Evolutionary conservation across 2,329 filamentous ascomycete species (phyloP).

Genomic region (Trichoderma lentiforme): DNA sequence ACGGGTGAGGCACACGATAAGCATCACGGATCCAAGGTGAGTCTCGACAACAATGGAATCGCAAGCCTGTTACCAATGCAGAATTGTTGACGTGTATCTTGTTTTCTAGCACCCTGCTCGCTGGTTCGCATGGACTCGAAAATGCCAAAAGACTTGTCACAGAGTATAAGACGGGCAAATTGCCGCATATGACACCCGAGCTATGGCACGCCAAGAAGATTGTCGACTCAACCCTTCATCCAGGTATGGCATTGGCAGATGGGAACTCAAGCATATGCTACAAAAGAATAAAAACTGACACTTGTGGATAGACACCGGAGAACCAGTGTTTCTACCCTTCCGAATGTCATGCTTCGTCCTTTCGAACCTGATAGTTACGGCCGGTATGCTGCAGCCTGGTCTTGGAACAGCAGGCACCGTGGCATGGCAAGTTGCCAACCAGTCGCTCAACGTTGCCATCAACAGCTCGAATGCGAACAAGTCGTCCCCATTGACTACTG

Average conservation of each 20-base stretch:
- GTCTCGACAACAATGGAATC: slow-evolving; percentile 30
- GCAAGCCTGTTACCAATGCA: no score
- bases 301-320: slow-evolving; percentile 71
- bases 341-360: slow-evolving; percentile 96
- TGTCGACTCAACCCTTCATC: slow-evolving; percentile 92
- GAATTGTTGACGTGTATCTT: not conserved
- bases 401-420: slow-evolving; percentile 79
- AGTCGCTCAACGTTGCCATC: slow-evolving; percentile 96
- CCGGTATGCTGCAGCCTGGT: slow-evolving; percentile 92
- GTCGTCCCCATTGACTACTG: slow-evolving; percentile 78
- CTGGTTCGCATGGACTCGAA: slow-evolving; percentile 74
- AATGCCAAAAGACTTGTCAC: slow-evolving; percentile 78
- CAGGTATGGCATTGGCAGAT: slow-evolving; percentile 56
- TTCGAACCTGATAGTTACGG: slow-evolving; percentile 91
- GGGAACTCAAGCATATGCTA: not conserved
- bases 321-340: slow-evolving; percentile 89
- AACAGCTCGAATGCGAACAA: slow-evolving; percentile 99
- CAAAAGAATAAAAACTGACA: not conserved
- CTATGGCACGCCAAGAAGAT: slow-evolving; percentile 96
- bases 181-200: slow-evolving; percentile 78
- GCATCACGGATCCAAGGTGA: slow-evolving; percentile 94
- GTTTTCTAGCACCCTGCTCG: slow-evolving; percentile 72
- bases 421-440: slow-evolving; percentile 93
- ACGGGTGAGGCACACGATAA: slow-evolving; percentile 81
- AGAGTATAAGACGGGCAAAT: slow-evolving; percentile 81